These are phyloP conservation scores for Psidium friedrichsthalianum DNA, from an alignment of 345 rosid species.

Conservation along the genomic window DNA sequence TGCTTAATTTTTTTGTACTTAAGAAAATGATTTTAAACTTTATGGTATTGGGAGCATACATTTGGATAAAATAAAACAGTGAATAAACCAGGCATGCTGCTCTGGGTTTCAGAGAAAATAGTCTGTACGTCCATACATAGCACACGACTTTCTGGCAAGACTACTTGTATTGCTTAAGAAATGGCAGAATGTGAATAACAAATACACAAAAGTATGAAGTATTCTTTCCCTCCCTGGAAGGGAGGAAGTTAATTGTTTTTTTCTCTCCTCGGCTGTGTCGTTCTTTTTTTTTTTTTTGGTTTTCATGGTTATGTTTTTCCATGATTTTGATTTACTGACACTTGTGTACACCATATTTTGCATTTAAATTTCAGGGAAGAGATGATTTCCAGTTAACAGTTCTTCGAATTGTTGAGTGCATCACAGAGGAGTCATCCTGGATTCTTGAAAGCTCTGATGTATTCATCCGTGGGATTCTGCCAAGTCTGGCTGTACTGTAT, in stretches of 20 bases:
- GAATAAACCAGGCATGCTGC: neutral
- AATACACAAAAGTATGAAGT: neutral
- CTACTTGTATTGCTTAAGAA: neutral
- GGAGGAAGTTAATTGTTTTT: neutral
- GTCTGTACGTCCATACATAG: neutral
- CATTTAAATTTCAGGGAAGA: conserved; percentile 45
- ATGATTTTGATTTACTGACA: neutral
- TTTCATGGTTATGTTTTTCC: neutral
- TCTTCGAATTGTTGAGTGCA: conserved; percentile 69
- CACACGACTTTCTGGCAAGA: neutral
- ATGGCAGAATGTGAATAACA: neutral
- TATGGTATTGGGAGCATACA: neutral
- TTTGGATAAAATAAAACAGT: neutral
- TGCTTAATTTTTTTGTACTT: neutral
- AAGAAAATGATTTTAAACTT: neutral
- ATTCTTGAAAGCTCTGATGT: conserved; percentile 45
- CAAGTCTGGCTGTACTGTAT: conserved; percentile 65
- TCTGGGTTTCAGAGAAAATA: neutral
- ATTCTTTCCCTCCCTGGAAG: neutral
- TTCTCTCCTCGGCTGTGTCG: neutral
- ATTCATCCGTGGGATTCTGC: conserved; percentile 61
- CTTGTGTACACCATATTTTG: neutral
- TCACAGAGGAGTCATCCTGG: conserved; percentile 57
- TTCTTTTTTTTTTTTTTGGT: neutral
- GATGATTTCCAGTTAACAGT: conserved; percentile 93